These are phyloP conservation scores for Sporormia fimetaria DNA, from an alignment of 495 filamentous ascomycete genomes.

Conservation along the genomic window DNA sequence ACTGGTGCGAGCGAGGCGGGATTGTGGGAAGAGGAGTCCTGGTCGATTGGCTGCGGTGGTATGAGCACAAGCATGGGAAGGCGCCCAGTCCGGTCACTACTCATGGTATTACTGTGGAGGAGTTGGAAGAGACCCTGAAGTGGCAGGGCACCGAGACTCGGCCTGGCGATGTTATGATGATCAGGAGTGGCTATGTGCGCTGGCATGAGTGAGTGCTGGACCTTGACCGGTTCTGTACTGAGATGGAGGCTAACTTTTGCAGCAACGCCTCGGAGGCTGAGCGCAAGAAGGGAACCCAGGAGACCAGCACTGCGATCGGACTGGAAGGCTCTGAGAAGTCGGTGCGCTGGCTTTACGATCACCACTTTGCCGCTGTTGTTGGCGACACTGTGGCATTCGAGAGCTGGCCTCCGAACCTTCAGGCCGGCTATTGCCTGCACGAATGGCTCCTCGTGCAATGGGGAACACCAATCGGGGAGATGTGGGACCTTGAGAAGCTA, in stretches of 20 bases:
- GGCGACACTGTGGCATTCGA: constrained; percentile 43
- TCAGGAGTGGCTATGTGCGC: constrained; percentile 36
- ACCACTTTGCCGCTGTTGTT: constrained; percentile 43
- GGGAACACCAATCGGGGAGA: constrained; percentile 49
- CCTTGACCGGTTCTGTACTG: background rate
- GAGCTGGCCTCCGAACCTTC: constrained; percentile 28
- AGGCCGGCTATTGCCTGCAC: constrained; percentile 34
- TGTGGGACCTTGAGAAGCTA: constrained; percentile 47
- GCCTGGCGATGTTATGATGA: constrained; percentile 38
- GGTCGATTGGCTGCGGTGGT: constrained; percentile 41
- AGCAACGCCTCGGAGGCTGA: constrained; percentile 27
- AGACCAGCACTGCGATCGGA: constrained; percentile 32
- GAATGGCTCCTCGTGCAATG: constrained; percentile 45
- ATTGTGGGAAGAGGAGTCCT: constrained; percentile 47
- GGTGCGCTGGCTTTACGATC: constrained; percentile 45
- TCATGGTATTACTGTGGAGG: constrained; percentile 30
- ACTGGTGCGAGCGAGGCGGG: constrained; percentile 35
- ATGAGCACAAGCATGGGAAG: constrained; percentile 11
- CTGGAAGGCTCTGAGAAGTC: constrained; percentile 25
- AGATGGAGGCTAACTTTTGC: background rate
- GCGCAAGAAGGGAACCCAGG: constrained; percentile 28
- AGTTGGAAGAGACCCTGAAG: constrained; percentile 28
- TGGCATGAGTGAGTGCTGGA: constrained; percentile 12
- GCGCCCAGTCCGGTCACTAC: constrained; percentile 11
- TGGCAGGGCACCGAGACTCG: constrained; percentile 35